These are phyloP conservation scores for Cryptosporidium ryanae DNA, from an alignment of 169 alveolate species.

Conservation along the genomic window DNA sequence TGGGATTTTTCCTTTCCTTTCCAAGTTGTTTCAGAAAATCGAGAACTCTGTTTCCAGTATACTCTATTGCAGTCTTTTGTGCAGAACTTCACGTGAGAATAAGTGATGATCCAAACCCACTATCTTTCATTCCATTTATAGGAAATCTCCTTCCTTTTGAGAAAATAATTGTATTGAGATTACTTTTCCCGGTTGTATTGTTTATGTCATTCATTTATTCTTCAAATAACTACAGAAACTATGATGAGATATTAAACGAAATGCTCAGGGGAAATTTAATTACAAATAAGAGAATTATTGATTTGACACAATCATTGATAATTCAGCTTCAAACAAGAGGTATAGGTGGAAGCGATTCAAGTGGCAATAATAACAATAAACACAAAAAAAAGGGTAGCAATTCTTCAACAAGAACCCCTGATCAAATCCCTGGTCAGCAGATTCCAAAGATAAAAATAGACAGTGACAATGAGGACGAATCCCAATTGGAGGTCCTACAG, in stretches of 20 bases:
- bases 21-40: conserved; percentile 62
- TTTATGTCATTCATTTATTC: conserved; percentile 37
- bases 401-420: conserved; percentile 10
- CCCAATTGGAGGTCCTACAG: conserved; percentile 16
- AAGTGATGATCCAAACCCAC: conserved; percentile 63
- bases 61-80: conserved; percentile 62
- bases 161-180: conserved; percentile 35
- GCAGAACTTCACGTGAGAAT: conserved; percentile 70
- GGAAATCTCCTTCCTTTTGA: conserved; percentile 60
- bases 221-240: conserved; percentile 43
- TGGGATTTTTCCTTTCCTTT: conserved; percentile 58
- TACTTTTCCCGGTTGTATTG: conserved; percentile 17
- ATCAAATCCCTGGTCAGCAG: neutral
- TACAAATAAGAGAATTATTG: conserved; percentile 66
- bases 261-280: conserved; percentile 61
- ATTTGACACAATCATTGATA: conserved; percentile 55
- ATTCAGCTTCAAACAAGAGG: conserved; percentile 66
- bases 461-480: conserved; percentile 54
- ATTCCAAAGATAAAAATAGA: conserved; percentile 46
- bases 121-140: conserved; percentile 36
- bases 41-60: conserved; percentile 58
- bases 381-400: neutral
- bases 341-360: neutral
- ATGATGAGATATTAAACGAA: conserved; percentile 57
- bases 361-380: conserved; percentile 12